Evolutionary conservation across 164 flowering plant genomes (phyloP).

Genomic region (Litsea cubeba): DNA sequence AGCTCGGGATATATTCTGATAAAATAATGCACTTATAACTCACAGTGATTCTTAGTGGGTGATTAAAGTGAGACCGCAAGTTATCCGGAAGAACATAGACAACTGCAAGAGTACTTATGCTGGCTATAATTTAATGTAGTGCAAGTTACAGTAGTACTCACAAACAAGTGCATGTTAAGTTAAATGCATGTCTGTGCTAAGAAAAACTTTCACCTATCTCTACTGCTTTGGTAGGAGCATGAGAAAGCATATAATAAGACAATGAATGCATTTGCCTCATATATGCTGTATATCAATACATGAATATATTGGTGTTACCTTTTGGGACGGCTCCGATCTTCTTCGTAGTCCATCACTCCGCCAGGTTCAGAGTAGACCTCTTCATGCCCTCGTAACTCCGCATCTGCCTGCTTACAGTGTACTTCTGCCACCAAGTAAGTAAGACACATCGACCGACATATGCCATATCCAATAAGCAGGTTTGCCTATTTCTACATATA

Average conservation of each 20-base stretch:
- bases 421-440: conserved; percentile 98
- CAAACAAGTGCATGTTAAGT: too few species aligned
- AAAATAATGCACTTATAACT: too few species aligned
- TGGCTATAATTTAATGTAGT: too few species aligned
- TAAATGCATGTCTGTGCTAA: background rate
- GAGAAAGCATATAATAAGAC: background rate
- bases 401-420: conserved; percentile 87
- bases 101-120: too few species aligned
- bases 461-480: conserved; percentile 26
- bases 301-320: conserved; percentile 40
- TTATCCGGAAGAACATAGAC: too few species aligned
- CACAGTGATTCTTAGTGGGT: too few species aligned
- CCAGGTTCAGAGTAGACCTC: conserved; percentile 78
- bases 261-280: too few species aligned
- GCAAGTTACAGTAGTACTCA: too few species aligned
- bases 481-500: background rate
- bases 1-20: too few species aligned
- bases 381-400: conserved; percentile 77
- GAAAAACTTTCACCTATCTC: background rate
- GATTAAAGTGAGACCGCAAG: too few species aligned
- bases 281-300: background rate
- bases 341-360: conserved; percentile 93
- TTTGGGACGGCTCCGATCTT: conserved; percentile 81
- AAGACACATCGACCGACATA: conserved; percentile 85
- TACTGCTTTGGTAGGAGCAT: background rate